Base-by-base conservation (phyloP, 495 filamentous ascomycete species). In the Amphirosellinia nigrospora region DNA sequence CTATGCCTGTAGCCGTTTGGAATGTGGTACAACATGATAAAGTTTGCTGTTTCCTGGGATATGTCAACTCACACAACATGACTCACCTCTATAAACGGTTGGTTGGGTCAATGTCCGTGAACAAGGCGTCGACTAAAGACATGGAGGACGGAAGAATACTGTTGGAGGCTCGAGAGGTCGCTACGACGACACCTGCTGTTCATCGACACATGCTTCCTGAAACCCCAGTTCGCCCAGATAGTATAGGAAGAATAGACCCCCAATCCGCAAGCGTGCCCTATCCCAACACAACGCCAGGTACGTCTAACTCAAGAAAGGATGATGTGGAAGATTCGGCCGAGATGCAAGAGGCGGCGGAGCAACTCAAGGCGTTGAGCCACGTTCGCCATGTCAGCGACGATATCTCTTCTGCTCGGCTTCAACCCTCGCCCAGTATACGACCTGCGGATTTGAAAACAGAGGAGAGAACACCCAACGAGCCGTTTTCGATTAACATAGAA, bases 341-440 rank as follows among this genome's bases (percentile, higher is more conserved):
- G 75, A 87, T 88, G 85, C 83, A 86, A 52, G 85, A 87, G 74
- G 86, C 86, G 50, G 86, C 86, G 13, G 85, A 86, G 70, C 86
- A 87, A 74, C 80, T 88, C 34, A 87, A 87, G 70, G 85, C 85
- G 34, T 70, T 88, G n/a, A 87, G 86, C 66, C 85, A 88, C 69
- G 84, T 87, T 43, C 80, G 86, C 26, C 84, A 82, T 64, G 66
- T 81, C 26, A 83, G 82, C 62, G 83, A 82, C 45, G 85, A 85
- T 11, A 73, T 73, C 2, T 58, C 81, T 50, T 74, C 64, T 52
- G 62, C 68, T 63, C 77, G 71, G 32, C 45, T 68, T 55, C 73
- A 72, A 43, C 53, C 71, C 16, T 73, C 59, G 2, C 64, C 72
- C 19, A 53, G 48, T 23, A 76, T 72, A 38, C 45, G 59, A 30